Evolutionary conservation across 495 filamentous ascomycete species (phyloP), one percentile per base, ranked within the genome.

Genomic region (Hyaloscypha variabilis): DNA sequence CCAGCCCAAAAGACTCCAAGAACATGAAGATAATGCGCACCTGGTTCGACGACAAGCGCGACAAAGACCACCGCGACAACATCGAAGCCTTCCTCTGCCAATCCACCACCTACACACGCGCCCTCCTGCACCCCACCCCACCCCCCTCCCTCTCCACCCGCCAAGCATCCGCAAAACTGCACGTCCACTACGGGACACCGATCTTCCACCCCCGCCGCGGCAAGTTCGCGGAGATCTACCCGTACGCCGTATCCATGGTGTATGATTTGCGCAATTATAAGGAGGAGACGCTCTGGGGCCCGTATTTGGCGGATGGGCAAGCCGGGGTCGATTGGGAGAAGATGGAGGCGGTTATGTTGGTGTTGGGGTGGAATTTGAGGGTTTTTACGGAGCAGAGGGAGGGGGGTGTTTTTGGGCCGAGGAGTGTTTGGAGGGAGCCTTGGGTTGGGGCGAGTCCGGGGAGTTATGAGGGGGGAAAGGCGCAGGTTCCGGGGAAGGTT

Each of bases 181-280:
- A 90, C 65, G 82, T 79, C 49, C 75, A 88, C 28, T 86, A 85
- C 66, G 88, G 87, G 21, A 74, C 80, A 6, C 81, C 86, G 0
- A 63, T 81, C 10, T 57, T 77, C 67, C 66, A 64, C 25, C 73
- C 64, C 56, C 62, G 71, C 23, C 65, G 71, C 39, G 74, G 71
- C 62, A 68, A 70, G 25, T 72, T 62, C 14, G 65, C 68, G 17
- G 71, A 66, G 8, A 76, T 78, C 42, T 82, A 85, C 63, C 81
- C 83, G 21, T 85, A 80, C 59, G 87, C 88, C 6, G 79, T 82
- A 58, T 80, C 83, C 58, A 79, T 81, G 65, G 86, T 90, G 17
- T 91, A 90, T 66, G 87, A 91, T 67, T 72, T 91, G 11, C 76
- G 88, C 3, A 79, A 87, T 68, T 88, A 89, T 73, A 86, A 81